Evolutionary conservation across 108 stramenopile genomes (phyloP), one percentile per base, ranked within the genome.

Genomic region (Schizochytrium sp.): DNA sequence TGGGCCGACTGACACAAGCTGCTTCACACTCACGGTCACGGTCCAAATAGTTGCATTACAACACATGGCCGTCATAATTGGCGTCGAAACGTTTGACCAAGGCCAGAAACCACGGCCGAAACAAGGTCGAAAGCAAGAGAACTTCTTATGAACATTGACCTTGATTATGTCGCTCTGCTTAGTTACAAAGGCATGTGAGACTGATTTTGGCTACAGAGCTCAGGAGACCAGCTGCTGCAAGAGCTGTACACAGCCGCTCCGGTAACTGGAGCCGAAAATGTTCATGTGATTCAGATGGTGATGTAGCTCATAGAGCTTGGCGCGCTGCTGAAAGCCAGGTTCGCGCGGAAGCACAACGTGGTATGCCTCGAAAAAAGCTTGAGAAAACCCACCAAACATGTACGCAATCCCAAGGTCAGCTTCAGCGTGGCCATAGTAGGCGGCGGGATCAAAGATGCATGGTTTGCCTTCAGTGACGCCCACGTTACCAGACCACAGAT

Each of bases 281-380:
- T 94, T 94, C 88, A 93, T 93, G 90, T 94, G 94, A 60, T 94
- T 94, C 1, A 94, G 88, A 44, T 94, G 93, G 87, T 94, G 94
- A 59, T 94, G 93, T 6, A 91, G 92, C 90, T 93, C 93, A 63
- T 94, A 94, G 14, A 94, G 90, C 5, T 92, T 92, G 60, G 92
- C 91, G 72, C 94, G 90, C 59, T 92, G 88, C 0, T 89, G 57
- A 43, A 94, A 94, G 19, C 93, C 93, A 28, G 92, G 91, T 21
- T 92, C 92, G 72, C 91, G 60, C 10, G 92, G 92, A 19, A 94
- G 92, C 55, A 93, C 60, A 25, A 87, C 90, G 58, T 89, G 88
- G 83, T 93, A 93, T 12, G 92, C 93, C 58, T 92, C 91, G 91
- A 92, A 93, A 72, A 93, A 93, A 12, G 41, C 59, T 28, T 60